These are phyloP conservation scores for Didymella segeticola DNA, from an alignment of 2,329 filamentous ascomycete genomes.

Conservation along the genomic window DNA sequence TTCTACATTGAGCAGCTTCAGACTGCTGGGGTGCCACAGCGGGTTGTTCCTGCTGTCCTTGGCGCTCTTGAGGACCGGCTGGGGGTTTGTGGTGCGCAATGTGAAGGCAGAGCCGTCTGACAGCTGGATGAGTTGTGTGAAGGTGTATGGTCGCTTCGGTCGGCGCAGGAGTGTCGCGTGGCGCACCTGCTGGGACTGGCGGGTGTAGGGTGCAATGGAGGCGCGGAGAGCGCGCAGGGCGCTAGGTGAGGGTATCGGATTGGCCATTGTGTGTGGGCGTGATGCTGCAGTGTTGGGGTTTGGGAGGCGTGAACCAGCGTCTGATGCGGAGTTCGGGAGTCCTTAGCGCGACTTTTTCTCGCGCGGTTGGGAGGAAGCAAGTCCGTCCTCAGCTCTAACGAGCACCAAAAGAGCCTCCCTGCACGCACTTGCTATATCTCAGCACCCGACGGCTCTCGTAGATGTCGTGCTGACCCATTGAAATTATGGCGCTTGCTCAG, in stretches of 20 bases:
- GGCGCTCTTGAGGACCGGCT: slow-evolving; percentile 65
- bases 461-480: slow-evolving; percentile 4
- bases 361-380: neutral
- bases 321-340: slow-evolving; percentile 32
- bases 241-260: slow-evolving; percentile 41
- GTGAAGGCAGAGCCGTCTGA: slow-evolving; percentile 88
- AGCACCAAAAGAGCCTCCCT: neutral
- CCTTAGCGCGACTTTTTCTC: slow-evolving; percentile 14
- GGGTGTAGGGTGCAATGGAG: slow-evolving; percentile 30
- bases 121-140: slow-evolving; percentile 94
- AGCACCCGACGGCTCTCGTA: neutral
- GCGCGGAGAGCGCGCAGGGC: slow-evolving; percentile 42
- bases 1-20: slow-evolving; percentile 84
- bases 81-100: slow-evolving; percentile 76
- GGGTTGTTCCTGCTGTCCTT: slow-evolving; percentile 91
- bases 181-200: slow-evolving; percentile 64
- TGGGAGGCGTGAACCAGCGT: slow-evolving; percentile 27
- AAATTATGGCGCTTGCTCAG: slow-evolving; percentile 28
- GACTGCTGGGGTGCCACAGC: slow-evolving; percentile 87
- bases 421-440: neutral
- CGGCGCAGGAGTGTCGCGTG: slow-evolving; percentile 85
- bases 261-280: slow-evolving; percentile 34
- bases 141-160: slow-evolving; percentile 91
- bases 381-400: slow-evolving; percentile 11
- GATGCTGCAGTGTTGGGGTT: slow-evolving; percentile 4